Base-by-base conservation (phyloP, 306 rosid genomes). In the Fragaria nilgerrensis region DNA sequence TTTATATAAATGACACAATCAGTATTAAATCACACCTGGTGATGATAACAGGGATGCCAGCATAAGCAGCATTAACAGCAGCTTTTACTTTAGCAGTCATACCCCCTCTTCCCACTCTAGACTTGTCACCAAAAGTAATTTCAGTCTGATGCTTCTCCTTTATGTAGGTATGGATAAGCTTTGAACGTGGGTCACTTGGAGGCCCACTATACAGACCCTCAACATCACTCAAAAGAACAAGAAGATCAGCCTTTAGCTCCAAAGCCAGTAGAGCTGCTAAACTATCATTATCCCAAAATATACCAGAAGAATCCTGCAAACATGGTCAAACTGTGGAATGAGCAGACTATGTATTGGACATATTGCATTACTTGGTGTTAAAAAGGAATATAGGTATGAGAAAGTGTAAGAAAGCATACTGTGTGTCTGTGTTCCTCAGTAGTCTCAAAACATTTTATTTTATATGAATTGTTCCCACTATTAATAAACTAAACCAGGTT, bases 231-330 rank as follows among this genome's bases (percentile, higher is more conserved):
- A 95, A 88, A 83, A 95, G 87, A 82, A 95, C 82, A 82, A 95
- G 98, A 83, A 95, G 92, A 85, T 92, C 99, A 71, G 99, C 99
- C 82, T 91, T 92, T 75, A 95, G 79, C 86, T 95, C 99, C 90
- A 95, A 84, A 80, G 97, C 97, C 88, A 95, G 82, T 59, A 95
- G 88, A 78, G 99, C 99, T 34, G 99, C 90, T 85, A 95, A 91
- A 91, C 99, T 95, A 85, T 95, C 99, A 80, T 95, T 95, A 78
- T 95, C 99, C 99, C 99, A 95, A 88, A 95, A 95, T 85, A 95
- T 95, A 81, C 99, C 99, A 81, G 97, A 95, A 75, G 98, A 89
- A 80, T 92, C 99, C 97, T 94, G 95, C 79, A 85, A 75, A 53
- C 34, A 39, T 47, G 16, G 75, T 58, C 69, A 78, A 75, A 79